Conservation (phyloP, 495 filamentous ascomycete genomes). For the Penicillium samsonianum region DNA sequence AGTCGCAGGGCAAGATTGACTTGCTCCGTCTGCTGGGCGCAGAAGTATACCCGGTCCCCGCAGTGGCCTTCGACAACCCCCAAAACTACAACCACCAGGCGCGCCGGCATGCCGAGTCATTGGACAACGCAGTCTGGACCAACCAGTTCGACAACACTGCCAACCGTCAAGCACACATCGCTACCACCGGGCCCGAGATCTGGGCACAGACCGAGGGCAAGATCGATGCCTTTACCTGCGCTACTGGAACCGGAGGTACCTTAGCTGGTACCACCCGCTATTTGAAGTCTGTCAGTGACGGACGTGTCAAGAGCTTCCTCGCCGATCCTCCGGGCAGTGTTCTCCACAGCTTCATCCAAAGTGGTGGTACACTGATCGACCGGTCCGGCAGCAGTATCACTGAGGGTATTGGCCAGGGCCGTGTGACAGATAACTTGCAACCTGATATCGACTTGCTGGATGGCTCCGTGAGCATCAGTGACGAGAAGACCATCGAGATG, state of each 20-base stretch:
- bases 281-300: conserved; percentile 79
- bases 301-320: conserved; percentile 82
- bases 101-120: conserved; percentile 75
- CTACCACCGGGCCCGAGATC: conserved; percentile 96
- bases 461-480: conserved; percentile 80
- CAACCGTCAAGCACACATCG: conserved; percentile 91
- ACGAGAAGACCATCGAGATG: conserved; percentile 96
- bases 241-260: conserved; percentile 91
- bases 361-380: conserved; percentile 78
- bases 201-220: conserved; percentile 90
- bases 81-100: conserved; percentile 98
- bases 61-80: conserved; percentile 93
- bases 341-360: conserved; percentile 86
- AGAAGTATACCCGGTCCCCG: conserved; percentile 97
- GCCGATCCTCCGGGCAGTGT: conserved; percentile 93
- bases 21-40: conserved; percentile 87
- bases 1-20: conserved; percentile 97
- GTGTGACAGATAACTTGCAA: conserved; percentile 90
- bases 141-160: conserved; percentile 98
- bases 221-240: conserved; percentile 92
- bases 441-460: conserved; percentile 84
- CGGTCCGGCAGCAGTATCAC: conserved; percentile 89
- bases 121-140: conserved; percentile 95
- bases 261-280: conserved; percentile 88
- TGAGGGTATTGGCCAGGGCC: conserved; percentile 95